phyloP scores from a whole-genome alignment of 805 yeast species.

The Alloascoidea africana region DNA sequence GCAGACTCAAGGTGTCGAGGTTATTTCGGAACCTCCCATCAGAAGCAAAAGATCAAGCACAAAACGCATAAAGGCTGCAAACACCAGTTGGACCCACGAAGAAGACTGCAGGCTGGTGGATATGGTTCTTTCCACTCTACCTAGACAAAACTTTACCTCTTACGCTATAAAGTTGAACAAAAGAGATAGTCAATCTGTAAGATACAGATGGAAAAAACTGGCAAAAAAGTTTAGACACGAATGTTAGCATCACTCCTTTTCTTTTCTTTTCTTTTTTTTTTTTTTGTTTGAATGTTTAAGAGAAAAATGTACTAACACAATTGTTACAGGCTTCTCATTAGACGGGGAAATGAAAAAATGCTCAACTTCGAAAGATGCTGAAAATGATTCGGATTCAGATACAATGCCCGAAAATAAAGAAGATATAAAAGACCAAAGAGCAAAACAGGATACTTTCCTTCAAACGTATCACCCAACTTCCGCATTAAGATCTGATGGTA shows the following conservation, averaged over 20 bases:
- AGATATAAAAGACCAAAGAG: no score
- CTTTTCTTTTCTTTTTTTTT: no score
- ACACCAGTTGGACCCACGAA: conserved; percentile 17
- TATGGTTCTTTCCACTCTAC: conserved; percentile 16
- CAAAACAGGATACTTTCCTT: no score
- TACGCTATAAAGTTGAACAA: conserved; percentile 17
- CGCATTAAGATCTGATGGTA: no score
- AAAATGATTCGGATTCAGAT: no score
- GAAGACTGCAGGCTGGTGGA: conserved; percentile 17
- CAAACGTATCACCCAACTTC: no score
- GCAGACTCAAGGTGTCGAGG: not conserved
- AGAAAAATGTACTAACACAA: no score
- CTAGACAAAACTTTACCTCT: conserved; percentile 17
- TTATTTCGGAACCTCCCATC: not conserved
- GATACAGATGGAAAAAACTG: conserved; percentile 20
- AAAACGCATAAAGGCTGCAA: conserved; percentile 17
- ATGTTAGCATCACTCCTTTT: not conserved
- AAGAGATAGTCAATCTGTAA: conserved; percentile 19
- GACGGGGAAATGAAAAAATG: no score
- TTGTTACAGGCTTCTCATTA: no score
- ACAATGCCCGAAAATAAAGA: no score
- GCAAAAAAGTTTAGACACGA: conserved; percentile 6
- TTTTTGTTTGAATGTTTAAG: no score
- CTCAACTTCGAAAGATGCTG: no score
- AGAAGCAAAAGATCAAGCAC: conserved; percentile 6